phyloP scores from a whole-genome alignment of 208 protist species.

The Crithidia thermophila region DNA sequence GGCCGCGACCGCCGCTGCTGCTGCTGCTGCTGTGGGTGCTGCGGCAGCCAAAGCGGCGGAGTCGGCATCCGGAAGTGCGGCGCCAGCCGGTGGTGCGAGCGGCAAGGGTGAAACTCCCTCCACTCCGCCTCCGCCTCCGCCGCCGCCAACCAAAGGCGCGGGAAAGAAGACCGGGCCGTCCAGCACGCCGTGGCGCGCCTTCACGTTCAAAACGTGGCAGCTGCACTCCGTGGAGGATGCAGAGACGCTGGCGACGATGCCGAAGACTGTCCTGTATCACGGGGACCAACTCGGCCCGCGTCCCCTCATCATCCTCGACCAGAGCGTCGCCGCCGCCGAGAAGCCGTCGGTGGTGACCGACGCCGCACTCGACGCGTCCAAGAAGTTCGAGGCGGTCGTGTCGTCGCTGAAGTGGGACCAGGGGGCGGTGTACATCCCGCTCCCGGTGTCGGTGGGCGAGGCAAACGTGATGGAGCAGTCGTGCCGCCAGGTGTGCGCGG shows the following conservation, averaged over 20 bases:
- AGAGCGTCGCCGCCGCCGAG: constrained; percentile 35
- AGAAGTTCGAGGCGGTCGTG: constrained; percentile 67
- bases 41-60: background rate
- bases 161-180: constrained; percentile 23
- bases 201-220: constrained; percentile 75
- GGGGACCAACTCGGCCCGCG: constrained; percentile 75
- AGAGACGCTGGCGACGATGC: constrained; percentile 35
- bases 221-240: constrained; percentile 28
- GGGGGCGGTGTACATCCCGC: constrained; percentile 79
- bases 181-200: constrained; percentile 35
- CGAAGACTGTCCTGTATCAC: constrained; percentile 59
- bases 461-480: constrained; percentile 51
- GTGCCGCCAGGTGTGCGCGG: constrained; percentile 65
- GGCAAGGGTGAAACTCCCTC: background rate
- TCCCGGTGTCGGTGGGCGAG: constrained; percentile 43
- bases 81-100: background rate
- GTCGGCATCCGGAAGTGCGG: background rate
- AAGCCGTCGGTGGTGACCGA: constrained; percentile 21
- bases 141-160: constrained; percentile 1
- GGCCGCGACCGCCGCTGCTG: background rate
- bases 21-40: background rate
- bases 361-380: constrained; percentile 26
- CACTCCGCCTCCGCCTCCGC: constrained; percentile 1
- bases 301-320: constrained; percentile 81
- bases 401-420: constrained; percentile 66